Evolutionary conservation across 2,329 filamentous ascomycete genomes (phyloP), one percentile per base, ranked within the genome.

Genomic region (Talaromyces verruculosus): DNA sequence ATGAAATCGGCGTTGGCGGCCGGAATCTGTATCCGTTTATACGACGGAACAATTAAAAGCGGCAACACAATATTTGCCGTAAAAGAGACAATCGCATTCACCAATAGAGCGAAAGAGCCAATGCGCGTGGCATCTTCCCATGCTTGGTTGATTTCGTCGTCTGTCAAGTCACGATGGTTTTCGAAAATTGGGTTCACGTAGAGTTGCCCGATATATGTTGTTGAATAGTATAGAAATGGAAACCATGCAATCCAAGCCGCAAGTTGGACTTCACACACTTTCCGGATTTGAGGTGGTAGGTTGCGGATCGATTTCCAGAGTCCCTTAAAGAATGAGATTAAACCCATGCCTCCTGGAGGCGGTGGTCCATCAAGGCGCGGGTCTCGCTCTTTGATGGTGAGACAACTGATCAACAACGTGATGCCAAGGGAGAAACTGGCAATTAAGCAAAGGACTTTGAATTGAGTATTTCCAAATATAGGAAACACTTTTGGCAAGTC

Each of bases 161-260:
- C 85, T 0, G 88, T 86, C 83, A 97, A 89, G 75, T 94, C 80
- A 0, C 92, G 93, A 70, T 97, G 91, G 61, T 86, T 82, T 69
- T 88, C 84, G 61, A 97, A 88, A 71, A 86, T 91, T 0, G 92
- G 92, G 74, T 97, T 90, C 19, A 92, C 91, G 72, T 97, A 97
- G 65, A 98, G 91, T 75, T 97, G 92, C 68, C 91, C 93, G 71
- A 97, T 90, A 77, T 95, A 98, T 19, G 92, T 96, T 1, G 93
- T 96, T 5, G 92, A 92, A 81, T 98, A 98, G 80, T 96, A 97
- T 2, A 98, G 84, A 77, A 97, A 93, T 0, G 93, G 93, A 73
- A 97, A 98, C 87, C 94, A 97, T 62, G 92, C 94, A 65, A 97
- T 89, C 93, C 93, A 98, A 5, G 92, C 92, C 67, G 89, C 93